A percentile compares a stretch with the other conserved stretches of the same genome.
Evolutionary conservation across 164 flowering plant genomes (phyloP).

Genomic region (Tinospora cordifolia): DNA sequence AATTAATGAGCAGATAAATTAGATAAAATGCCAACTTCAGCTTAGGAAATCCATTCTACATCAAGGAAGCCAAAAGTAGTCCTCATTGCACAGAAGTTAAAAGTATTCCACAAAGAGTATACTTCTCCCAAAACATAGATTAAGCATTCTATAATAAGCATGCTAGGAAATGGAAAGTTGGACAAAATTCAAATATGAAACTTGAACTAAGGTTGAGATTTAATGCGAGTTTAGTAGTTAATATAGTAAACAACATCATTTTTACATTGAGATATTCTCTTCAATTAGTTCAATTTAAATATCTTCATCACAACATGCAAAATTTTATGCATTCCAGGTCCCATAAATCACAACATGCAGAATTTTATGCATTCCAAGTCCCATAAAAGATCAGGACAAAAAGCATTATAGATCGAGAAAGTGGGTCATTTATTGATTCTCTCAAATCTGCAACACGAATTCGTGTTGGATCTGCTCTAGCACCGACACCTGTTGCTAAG

Average conservation of each 20-base stretch:
- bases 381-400: not conserved
- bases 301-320: not conserved
- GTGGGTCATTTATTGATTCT: slow-evolving; percentile 83
- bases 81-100: not conserved
- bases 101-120: not conserved
- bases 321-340: not conserved
- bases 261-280: too few relatives aligned
- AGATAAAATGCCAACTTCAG: not conserved
- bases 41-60: not conserved
- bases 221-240: too few relatives aligned
- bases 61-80: not conserved
- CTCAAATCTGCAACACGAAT: slow-evolving; percentile 89
- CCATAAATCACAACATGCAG: not conserved
- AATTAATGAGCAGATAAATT: not conserved
- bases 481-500: slow-evolving; percentile 96
- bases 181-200: too few relatives aligned
- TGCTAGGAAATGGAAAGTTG: too few relatives aligned
- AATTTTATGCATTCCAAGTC: not conserved
- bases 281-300: not conserved
- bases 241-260: not conserved
- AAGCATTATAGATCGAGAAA: slow-evolving; percentile 65
- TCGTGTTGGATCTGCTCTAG: slow-evolving; percentile 97
- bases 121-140: not conserved
- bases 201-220: too few relatives aligned
- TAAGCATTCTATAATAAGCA: not conserved